phyloP scores from a whole-genome alignment of 2,329 filamentous ascomycete genomes.

The Tricladium varicosporioides region DNA sequence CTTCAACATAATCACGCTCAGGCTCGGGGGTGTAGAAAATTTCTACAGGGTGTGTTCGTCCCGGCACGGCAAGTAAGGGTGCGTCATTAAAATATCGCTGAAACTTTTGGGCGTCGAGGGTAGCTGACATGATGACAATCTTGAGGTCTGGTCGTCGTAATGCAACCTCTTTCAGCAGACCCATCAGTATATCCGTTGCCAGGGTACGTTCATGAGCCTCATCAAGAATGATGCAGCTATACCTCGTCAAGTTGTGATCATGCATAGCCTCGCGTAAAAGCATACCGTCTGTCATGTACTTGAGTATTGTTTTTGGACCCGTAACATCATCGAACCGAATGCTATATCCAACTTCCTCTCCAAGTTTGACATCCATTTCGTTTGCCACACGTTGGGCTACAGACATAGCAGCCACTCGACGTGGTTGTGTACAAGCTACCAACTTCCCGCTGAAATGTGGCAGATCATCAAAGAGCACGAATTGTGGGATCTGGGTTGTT shows the following conservation, averaged over 20 bases:
- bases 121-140: slow-evolving; percentile 98
- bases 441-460: slow-evolving; percentile 84
- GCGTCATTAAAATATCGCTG: slow-evolving; percentile 96
- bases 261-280: slow-evolving; percentile 94
- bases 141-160: slow-evolving; percentile 83
- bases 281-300: slow-evolving; percentile 99
- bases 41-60: slow-evolving; percentile 93
- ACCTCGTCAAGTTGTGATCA: slow-evolving; percentile 85
- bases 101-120: slow-evolving; percentile 95
- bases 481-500: slow-evolving; percentile 98
- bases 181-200: slow-evolving; percentile 96
- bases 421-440: slow-evolving; percentile 94
- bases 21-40: slow-evolving; percentile 98
- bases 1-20: slow-evolving; percentile 95
- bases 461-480: slow-evolving; percentile 94
- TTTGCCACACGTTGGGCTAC: slow-evolving; percentile 97
- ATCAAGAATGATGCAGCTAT: slow-evolving; percentile 97
- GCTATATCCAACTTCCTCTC: slow-evolving; percentile 95
- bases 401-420: slow-evolving; percentile 97
- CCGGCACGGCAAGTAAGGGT: slow-evolving; percentile 88
- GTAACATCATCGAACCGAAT: slow-evolving; percentile 99
- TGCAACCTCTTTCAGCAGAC: slow-evolving; percentile 87
- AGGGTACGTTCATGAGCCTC: slow-evolving; percentile 98
- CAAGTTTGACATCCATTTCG: slow-evolving; percentile 90
- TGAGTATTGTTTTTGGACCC: slow-evolving; percentile 82